phyloP scores from a whole-genome alignment of 305 asterid genomes.

The Fraxinus dipetala region DNA sequence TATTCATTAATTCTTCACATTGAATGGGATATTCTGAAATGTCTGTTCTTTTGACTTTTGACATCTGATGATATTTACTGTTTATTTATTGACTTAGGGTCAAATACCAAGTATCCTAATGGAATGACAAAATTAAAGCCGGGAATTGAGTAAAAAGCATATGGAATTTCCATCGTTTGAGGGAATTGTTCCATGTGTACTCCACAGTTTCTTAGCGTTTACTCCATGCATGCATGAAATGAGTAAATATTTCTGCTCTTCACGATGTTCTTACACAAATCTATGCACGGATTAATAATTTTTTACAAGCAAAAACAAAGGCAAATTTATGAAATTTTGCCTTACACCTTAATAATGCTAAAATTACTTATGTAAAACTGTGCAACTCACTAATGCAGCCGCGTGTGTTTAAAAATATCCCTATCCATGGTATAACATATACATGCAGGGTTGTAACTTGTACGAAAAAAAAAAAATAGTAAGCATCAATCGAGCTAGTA shows the following conservation, averaged over 20 bases:
- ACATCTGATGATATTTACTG: background rate
- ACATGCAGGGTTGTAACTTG: too few species aligned
- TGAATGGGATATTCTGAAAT: background rate
- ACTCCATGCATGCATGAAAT: slow-evolving; percentile 5
- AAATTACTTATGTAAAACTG: background rate
- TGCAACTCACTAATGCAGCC: background rate
- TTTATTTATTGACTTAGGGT: background rate
- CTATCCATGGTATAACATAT: too few species aligned
- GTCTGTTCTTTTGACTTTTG: slow-evolving; percentile 5
- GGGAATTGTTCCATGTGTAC: background rate
- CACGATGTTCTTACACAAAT: background rate
- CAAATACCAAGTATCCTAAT: background rate
- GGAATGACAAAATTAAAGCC: background rate
- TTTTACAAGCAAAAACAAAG: background rate
- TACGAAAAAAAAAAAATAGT: too few species aligned
- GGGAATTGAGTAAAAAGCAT: background rate
- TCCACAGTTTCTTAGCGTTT: background rate
- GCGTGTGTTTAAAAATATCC: too few species aligned
- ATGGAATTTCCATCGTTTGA: background rate
- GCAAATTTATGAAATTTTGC: background rate
- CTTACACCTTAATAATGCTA: background rate
- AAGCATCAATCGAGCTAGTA: background rate
- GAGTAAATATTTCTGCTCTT: background rate
- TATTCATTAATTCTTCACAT: background rate
- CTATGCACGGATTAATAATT: background rate